Base-by-base conservation (phyloP, 148 eudicot genomes). In the Suaeda aralocaspica region DNA sequence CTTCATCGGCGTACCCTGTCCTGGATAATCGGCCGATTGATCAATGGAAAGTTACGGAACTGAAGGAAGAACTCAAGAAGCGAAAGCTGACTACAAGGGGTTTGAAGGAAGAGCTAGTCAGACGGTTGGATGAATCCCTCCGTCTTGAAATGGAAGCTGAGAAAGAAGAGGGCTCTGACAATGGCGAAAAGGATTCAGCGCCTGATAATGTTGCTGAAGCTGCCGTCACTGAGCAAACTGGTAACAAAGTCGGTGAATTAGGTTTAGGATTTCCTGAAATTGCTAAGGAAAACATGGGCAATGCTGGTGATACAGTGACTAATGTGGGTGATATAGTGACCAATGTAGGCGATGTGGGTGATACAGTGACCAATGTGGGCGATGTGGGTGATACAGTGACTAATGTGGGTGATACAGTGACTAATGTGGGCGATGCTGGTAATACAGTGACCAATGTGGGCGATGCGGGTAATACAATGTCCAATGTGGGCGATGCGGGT, bases 41-140 rank as follows among this genome's bases (percentile, higher is more conserved):
- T 74, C 88, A 91, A 66, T 94, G 89, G 96, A 94, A 80, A 81
- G 98, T 94, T 22, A 83, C 97, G 1, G 98, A 91, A 78, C 78
- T 91, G 63, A 94, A 82, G 80, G 97, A 94, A 72, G 98, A 94
- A 76, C 98, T 94, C 26, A 94, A 77, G 84, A 89, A 77, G 60
- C 84, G 97, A 29, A 91, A 78, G 81, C 77, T 94, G 86, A 72
- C 71, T 0, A 84, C 83, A 9, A 86, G 66, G 77, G 98, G 98
- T 56, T 82, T 91, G 88, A 94, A 94, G 71, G 92, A 87, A 48
- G 97, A 94, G 48, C 77, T 94, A 28, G 70, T 94, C 31, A 83
- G 73, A 74, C 81, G 96, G 39, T 77, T 94, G 69, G 85, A 84
- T 81, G 92, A 86, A 73, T 85, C 92, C 6, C 71, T 94, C 62